Base-by-base conservation (phyloP, 1,284 basidiomycete genomes). In the Inonotus hispidus region DNA sequence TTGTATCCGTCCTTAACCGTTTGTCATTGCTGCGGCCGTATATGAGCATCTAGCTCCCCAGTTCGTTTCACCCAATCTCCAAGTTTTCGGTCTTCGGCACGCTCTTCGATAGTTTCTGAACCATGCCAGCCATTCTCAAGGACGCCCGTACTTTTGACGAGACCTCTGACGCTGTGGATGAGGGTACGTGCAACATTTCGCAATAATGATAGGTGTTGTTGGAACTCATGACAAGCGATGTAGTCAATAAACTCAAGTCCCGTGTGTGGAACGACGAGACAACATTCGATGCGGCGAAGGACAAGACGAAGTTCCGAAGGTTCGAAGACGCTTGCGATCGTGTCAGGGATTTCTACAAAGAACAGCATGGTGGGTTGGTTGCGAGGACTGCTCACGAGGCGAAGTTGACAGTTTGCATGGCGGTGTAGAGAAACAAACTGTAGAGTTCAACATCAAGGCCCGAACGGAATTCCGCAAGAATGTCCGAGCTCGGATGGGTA, bases 321-420 rank as follows among this genome's bases (percentile, higher is more conserved):
- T 89, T 88, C 68, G 84, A 88, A 38, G 77, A 76, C 16, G 92
- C 93, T 4, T 92, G 91, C 69, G 90, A 94, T 66, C 84, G 90
- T 56, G 92, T 95, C 73, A 93, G 91, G 75, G 78, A 79, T 35
- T 93, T 95, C 70, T 95, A 95, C 74, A 84, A 83, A 68, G 92
- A 93, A 70, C 93, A 95, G 71, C 93, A 95, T 69, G 83, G 88
- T 88, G 46, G 16, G 79, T 68, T 6, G n/a, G 32, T 32, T 8
- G 29, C 19, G 16, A 16, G 13, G n/a, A 29, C 14, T 11, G 10
- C 35, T 45, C 39, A 55, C 23, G 53, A 41, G 32, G 50, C 41
- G 60, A 14, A 53, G 57, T 43, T 19, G 23, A 43, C 61, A 54
- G 25, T 16, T 19, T 10, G n/a, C n/a, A n/a, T n/a, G n/a, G n/a